A percentile compares a stretch with the other conserved stretches of the same genome.
These are phyloP conservation scores for Ulmus americana DNA, from an alignment of 331 rosid genomes.

Conservation along the genomic window DNA sequence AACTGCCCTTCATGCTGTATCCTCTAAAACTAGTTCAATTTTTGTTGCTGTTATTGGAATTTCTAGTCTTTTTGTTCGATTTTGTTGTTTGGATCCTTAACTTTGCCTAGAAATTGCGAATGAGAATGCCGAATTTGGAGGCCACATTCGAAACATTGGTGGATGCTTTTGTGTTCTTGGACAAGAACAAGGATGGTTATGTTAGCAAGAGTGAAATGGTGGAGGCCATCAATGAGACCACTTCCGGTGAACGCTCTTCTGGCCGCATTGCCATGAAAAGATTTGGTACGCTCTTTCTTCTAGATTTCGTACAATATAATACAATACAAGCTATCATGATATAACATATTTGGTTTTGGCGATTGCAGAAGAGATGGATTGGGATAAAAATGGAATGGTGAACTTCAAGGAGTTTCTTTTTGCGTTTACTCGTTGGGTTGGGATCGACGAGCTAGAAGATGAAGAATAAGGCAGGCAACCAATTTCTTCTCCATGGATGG, in stretches of 20 bases:
- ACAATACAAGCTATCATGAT: neutral
- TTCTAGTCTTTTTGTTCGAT: slow-evolving; percentile 1
- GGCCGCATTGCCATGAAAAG: slow-evolving; percentile 85
- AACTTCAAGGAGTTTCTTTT: slow-evolving; percentile 92
- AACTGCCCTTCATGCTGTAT: slow-evolving; percentile 44
- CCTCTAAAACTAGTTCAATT: slow-evolving; percentile 25
- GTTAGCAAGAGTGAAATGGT: slow-evolving; percentile 94
- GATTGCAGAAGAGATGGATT: slow-evolving; percentile 92
- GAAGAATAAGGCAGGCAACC: slow-evolving; percentile 35
- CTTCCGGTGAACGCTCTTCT: slow-evolving; percentile 79
- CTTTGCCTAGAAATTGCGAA: slow-evolving; percentile 48
- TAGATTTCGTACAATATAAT: neutral
- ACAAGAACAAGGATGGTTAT: slow-evolving; percentile 87
- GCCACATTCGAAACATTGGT: slow-evolving; percentile 82
- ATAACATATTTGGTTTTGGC: neutral
- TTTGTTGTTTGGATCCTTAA: slow-evolving; percentile 39
- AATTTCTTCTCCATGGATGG: too few relatives aligned
- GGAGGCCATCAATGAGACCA: slow-evolving; percentile 71
- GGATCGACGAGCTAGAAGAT: slow-evolving; percentile 75
- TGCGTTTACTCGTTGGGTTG: slow-evolving; percentile 86
- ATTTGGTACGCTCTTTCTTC: slow-evolving; percentile 56
- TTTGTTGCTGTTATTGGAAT: neutral
- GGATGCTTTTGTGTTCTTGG: slow-evolving; percentile 85
- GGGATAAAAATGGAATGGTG: slow-evolving; percentile 98
- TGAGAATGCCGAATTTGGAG: slow-evolving; percentile 71